Evolutionary conservation across 2,329 filamentous ascomycete species (phyloP).

Genomic region (Aspergillus vadensis): DNA sequence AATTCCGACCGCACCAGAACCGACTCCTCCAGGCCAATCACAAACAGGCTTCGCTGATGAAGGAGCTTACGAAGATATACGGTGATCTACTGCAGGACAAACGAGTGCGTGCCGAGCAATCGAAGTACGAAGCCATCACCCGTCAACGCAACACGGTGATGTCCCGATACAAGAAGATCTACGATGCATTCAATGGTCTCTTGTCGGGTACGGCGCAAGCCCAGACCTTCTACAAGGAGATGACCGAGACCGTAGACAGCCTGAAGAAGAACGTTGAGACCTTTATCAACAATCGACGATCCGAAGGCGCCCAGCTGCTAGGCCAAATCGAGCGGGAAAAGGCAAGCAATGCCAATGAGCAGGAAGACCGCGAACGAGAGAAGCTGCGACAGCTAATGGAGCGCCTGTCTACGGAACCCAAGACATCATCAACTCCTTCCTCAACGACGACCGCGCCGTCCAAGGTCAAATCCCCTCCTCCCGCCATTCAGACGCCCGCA

Average conservation of each 20-base stretch:
- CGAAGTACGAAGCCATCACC: conserved; percentile 87
- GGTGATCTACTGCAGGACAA: conserved; percentile 90
- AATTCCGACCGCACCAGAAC: conserved; percentile 91
- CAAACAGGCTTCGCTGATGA: conserved; percentile 91
- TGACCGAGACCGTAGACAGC: conserved; percentile 91
- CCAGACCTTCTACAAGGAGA: conserved; percentile 91
- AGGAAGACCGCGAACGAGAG: conserved; percentile 81
- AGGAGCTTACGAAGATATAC: conserved; percentile 86
- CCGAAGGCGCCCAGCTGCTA: conserved; percentile 87
- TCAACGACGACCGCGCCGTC: conserved; percentile 43
- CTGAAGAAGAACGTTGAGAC: conserved; percentile 94
- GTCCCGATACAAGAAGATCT: conserved; percentile 84
- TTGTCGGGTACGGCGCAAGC: conserved; percentile 83
- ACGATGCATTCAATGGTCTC: conserved; percentile 89
- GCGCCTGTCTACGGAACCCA: conserved; percentile 79
- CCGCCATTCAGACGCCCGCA: conserved; percentile 35
- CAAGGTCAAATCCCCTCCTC: conserved; percentile 45
- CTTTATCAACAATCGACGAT: conserved; percentile 91
- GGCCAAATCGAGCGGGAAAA: conserved; percentile 83
- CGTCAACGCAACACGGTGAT: conserved; percentile 79
- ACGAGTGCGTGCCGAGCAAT: conserved; percentile 88
- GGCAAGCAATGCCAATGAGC: conserved; percentile 57
- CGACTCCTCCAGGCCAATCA: conserved; percentile 90
- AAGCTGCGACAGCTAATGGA: conserved; percentile 90
- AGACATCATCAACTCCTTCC: conserved; percentile 32